phyloP scores from a whole-genome alignment of 768 basidiomycete genomes.

The Symmetrospora coprosmae region DNA sequence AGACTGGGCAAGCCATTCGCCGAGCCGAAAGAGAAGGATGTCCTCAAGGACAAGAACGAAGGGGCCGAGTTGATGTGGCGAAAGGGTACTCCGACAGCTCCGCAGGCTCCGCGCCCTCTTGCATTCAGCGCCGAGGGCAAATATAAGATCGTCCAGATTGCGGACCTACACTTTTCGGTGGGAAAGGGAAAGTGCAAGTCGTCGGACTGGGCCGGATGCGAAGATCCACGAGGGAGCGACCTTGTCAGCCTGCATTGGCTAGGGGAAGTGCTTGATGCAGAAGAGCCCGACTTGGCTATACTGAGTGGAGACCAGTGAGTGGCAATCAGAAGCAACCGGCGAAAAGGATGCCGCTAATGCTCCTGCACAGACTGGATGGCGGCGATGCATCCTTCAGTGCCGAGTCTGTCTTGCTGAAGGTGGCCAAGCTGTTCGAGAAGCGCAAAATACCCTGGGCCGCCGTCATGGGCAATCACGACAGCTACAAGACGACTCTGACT shows the following conservation, averaged over 20 bases:
- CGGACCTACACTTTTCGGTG: conserved; percentile 85
- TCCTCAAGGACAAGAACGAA: conserved; percentile 26
- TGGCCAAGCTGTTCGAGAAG: conserved; percentile 59
- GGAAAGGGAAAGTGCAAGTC: conserved; percentile 64
- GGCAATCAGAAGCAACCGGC: not conserved
- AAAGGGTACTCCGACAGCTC: not conserved
- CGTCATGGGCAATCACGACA: conserved; percentile 90
- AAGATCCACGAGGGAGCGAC: conserved; percentile 45
- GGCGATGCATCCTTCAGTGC: conserved; percentile 82
- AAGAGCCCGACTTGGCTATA: conserved; percentile 80
- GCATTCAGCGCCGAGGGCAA: conserved; percentile 70
- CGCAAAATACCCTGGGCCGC: conserved; percentile 75
- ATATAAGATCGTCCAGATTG: conserved; percentile 79
- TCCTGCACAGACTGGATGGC: conserved; percentile 50
- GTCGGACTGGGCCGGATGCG: conserved; percentile 23
- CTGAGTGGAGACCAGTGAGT: conserved; percentile 70
- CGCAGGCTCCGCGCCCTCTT: conserved; percentile 44
- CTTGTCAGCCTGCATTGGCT: conserved; percentile 61
- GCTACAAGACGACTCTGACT: conserved; percentile 48
- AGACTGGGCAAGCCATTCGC: conserved; percentile 32
- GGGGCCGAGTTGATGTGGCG: conserved; percentile 12
- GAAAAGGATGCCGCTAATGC: not conserved
- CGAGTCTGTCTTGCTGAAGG: conserved; percentile 75
- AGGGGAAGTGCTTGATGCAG: conserved; percentile 53
- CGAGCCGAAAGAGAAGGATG: conserved; percentile 29